Evolutionary conservation across 305 asterid species (phyloP), one percentile per base, ranked within the genome.

Genomic region (Ilex paraguariensis): DNA sequence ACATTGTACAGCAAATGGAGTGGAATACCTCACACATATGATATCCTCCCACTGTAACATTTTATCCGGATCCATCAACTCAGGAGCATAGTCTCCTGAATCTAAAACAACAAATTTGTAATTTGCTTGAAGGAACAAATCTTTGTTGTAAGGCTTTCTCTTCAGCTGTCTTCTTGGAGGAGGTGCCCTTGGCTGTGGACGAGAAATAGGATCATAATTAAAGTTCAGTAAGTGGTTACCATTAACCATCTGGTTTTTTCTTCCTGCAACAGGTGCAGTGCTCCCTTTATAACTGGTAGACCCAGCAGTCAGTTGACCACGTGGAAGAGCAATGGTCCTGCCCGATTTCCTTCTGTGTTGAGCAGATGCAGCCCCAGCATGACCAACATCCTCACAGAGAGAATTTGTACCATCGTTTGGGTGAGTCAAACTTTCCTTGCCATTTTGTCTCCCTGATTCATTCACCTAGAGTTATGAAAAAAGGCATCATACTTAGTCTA

Each of bases 61-160:
- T 74, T 83, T 86, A 77, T 93, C 97, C 0, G 97, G 99, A 75
- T 93, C 94, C 83, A 86, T 75, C 14, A 80, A 75, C 54, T 80
- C 86, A 4, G 82, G 84, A 3, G 74, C 71, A 73, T 84, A 78
- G 73, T 76, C 78, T 56, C 94, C 94, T 8, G 97, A 78, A 75
- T 87, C 95, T 59, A 93, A 80, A 66, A 93, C 65, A 28, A 87
- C 94, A 82, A 93, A 93, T 84, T 83, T 87, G 87, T 84, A 93
- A 70, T 90, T 93, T 60, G 97, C 98, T 76, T 93, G 98, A 70
- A 93, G 85, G 75, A 93, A 93, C 68, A 93, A 81, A 73, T 93
- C 98, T 80, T 87, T 93, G 77, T 93, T 90, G 69, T 90, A 93
- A 59, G 96, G 95, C 70, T 69, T 93, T 70, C 88, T 81, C 83